phyloP scores from a whole-genome alignment of 164 flowering plant genomes.

The Liquidambar formosana region DNA sequence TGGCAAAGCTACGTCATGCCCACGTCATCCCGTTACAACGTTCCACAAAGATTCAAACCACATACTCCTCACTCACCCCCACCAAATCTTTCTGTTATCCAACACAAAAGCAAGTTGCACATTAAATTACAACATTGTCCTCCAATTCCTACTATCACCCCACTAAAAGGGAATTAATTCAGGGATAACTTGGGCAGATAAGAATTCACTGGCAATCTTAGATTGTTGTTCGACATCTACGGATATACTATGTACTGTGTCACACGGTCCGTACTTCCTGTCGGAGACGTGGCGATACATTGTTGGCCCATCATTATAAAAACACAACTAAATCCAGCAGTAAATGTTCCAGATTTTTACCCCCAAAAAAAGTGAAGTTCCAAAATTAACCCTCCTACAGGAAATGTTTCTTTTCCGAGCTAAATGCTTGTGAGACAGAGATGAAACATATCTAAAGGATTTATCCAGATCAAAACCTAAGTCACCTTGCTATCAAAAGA shows the following conservation, averaged over 20 bases:
- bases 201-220: too few species aligned
- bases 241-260: neutral
- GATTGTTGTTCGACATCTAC: neutral
- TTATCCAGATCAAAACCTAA: too few species aligned
- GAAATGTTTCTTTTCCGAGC: too few species aligned
- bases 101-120: neutral
- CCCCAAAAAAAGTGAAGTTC: too few species aligned
- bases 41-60: neutral
- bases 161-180: too few species aligned
- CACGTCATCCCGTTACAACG: conserved; percentile 7
- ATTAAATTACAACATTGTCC: neutral
- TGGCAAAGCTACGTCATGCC: conserved; percentile 12
- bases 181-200: neutral
- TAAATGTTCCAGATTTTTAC: too few species aligned
- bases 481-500: too few species aligned
- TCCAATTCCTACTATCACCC: neutral
- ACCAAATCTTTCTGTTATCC: neutral
- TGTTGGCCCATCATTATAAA: neutral
- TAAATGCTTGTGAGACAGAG: too few species aligned
- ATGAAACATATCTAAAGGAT: too few species aligned
- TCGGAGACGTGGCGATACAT: conserved; percentile 5
- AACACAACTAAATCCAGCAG: neutral
- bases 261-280: neutral
- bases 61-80: neutral
- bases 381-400: too few species aligned